Evolutionary conservation across 78 protist genomes (phyloP).

Genomic region (Dictyostelium discoideum): DNA sequence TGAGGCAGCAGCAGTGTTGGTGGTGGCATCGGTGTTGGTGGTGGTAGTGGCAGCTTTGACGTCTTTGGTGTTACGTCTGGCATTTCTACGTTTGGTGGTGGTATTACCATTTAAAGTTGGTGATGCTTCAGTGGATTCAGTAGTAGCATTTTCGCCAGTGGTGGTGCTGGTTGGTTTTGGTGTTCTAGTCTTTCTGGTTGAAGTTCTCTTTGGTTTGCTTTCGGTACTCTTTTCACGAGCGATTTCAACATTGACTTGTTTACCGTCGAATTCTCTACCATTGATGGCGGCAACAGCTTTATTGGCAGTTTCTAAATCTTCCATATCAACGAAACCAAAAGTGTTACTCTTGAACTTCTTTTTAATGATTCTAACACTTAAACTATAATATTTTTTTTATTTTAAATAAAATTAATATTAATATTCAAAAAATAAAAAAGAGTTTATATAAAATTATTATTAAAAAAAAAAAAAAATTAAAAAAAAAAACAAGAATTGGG

Average conservation of each 20-base stretch:
- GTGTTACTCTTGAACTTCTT: conserved; percentile 43
- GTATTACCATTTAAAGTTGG: conserved; percentile 1
- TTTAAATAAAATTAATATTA: neutral
- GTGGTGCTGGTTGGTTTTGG: neutral
- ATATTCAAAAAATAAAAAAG: neutral
- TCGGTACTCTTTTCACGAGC: conserved; percentile 51
- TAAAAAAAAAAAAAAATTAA: neutral
- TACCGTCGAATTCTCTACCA: conserved; percentile 76
- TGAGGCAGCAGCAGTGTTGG: conserved; percentile 1
- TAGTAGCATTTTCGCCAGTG: neutral
- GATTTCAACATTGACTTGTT: conserved; percentile 79
- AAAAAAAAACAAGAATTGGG: neutral
- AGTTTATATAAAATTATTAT: neutral
- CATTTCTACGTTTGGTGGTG: neutral
- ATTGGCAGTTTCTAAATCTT: conserved; percentile 67
- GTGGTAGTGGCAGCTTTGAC: neutral
- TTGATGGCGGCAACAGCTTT: conserved; percentile 75
- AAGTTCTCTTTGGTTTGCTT: neutral
- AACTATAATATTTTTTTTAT: conserved; percentile 28
- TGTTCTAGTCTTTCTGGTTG: neutral
- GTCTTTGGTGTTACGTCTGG: neutral
- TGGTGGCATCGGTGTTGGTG: neutral
- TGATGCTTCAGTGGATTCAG: neutral
- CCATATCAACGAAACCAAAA: conserved; percentile 89
- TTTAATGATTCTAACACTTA: conserved; percentile 56